Evolutionary conservation across 306 rosid species (phyloP).

Genomic region (Cyamopsis tetragonoloba): DNA sequence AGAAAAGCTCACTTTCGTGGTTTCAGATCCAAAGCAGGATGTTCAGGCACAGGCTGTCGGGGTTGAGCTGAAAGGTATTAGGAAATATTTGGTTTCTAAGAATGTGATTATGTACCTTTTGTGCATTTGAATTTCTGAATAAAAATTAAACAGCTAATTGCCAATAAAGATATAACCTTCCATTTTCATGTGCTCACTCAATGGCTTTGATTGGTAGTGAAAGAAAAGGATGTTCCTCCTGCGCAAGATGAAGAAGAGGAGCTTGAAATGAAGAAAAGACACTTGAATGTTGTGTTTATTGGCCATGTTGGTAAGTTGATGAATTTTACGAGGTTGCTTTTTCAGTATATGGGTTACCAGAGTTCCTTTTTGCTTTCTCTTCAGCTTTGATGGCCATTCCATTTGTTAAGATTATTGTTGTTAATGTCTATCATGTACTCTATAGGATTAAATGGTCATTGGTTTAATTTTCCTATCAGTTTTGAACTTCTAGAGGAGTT

Average conservation of each 20-base stretch:
- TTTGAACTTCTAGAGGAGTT: constrained; percentile 2
- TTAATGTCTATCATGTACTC: constrained; percentile 4
- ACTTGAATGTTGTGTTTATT: constrained; percentile 87
- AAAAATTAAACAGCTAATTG: neutral
- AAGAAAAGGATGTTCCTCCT: constrained; percentile 44
- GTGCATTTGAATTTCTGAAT: constrained; percentile 2
- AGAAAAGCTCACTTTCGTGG: constrained; percentile 19
- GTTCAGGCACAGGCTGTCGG: constrained; percentile 33
- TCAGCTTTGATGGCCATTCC: neutral
- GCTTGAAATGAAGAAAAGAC: constrained; percentile 53
- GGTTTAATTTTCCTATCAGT: neutral
- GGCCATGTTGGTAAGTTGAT: constrained; percentile 91
- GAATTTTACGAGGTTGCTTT: neutral
- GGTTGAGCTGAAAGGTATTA: constrained; percentile 56
- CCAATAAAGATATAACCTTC: neutral
- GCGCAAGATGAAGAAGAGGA: constrained; percentile 37
- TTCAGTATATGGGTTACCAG: neutral
- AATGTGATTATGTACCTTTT: neutral
- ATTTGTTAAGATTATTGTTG: neutral
- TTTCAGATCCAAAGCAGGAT: constrained; percentile 51
- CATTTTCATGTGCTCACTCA: constrained; percentile 23
- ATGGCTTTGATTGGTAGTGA: constrained; percentile 39
- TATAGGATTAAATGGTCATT: constrained; percentile 8
- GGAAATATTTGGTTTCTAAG: neutral
- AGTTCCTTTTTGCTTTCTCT: neutral